Base-by-base conservation (phyloP, 1,139 yeast genomes). In the Candida sanyaensis region DNA sequence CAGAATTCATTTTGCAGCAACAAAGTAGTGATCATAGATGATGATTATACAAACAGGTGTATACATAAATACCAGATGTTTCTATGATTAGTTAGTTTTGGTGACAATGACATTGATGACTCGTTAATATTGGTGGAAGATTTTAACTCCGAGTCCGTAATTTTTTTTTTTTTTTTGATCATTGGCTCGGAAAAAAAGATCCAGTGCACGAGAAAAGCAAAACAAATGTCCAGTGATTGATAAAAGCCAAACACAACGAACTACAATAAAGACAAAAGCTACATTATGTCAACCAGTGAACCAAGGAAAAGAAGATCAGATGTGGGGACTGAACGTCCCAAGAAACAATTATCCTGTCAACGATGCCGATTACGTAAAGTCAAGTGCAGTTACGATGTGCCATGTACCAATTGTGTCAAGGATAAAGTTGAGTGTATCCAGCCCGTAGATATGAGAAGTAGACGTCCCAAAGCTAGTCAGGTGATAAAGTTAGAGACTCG, bases 311-410 rank as follows among this genome's bases (percentile, higher is more conserved):
- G 12, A 23, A 27, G 38, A 6, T 11, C 38, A 6, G 26, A 28
- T 17, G 39, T 23, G 12, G 41, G 31, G 2, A 12, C 28, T 5
- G 21, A 12, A 21, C 44, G 32, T 32, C 32, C 38, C 2, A 33
- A 29, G 27, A 55, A 54, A 30, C 44, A 54, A 44, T 50, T 60
- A 40, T 66, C 72, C 43, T 80, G 85, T 57, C 75, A 73, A 55
- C 60, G 80, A 43, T 81, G 86, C 57, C 66, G 85, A 21, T 54
- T 66, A n/a, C 69, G 81, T 44, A 77, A 81, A 56, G 79, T 80
- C 53, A 79, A 78, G 59, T 82, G 87, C 59, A 75, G 78, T 55
- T 65, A 71, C 46, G 72, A 69, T 8, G 63, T 60, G 45, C 86
- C 86, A 0, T 82, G 87, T 55, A 64, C 72, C 24, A 71, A 71